These are phyloP conservation scores for Auricularia sp. DNA, from an alignment of 768 basidiomycete species.

Conservation along the genomic window DNA sequence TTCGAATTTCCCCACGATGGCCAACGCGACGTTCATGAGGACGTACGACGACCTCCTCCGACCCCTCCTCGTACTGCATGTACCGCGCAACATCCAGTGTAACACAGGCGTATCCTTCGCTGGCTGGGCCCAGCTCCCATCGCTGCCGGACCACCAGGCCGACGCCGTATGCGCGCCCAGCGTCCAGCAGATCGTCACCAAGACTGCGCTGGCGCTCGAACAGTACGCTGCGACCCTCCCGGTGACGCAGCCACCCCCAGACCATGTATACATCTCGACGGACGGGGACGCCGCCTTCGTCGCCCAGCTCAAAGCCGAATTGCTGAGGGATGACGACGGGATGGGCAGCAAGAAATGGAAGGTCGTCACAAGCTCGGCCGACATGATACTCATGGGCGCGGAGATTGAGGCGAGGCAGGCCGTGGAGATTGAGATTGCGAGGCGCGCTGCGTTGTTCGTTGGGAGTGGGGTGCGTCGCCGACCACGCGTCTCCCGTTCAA, in stretches of 20 bases:
- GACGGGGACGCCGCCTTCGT: neutral
- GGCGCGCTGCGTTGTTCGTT: neutral
- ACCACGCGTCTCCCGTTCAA: no score
- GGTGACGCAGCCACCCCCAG: neutral
- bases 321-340: neutral
- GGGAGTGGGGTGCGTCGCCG: neutral
- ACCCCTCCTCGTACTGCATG: neutral
- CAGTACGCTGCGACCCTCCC: neutral
- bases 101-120: neutral
- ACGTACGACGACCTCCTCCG: neutral
- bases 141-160: neutral
- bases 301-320: neutral
- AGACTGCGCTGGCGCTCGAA: neutral
- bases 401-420: neutral
- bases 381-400: neutral
- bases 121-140: neutral
- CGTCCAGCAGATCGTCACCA: neutral
- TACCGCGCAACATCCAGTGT: neutral
- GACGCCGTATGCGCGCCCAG: neutral
- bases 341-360: neutral
- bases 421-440: neutral
- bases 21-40: neutral
- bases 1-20: neutral
- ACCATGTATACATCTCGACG: neutral
- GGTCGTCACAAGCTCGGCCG: neutral